Percentiles rank a stretch among this genome's conserved stretches.
Conservation (phyloP, 192 early-diverging fungal species). For the Mortierella alpina region DNA sequence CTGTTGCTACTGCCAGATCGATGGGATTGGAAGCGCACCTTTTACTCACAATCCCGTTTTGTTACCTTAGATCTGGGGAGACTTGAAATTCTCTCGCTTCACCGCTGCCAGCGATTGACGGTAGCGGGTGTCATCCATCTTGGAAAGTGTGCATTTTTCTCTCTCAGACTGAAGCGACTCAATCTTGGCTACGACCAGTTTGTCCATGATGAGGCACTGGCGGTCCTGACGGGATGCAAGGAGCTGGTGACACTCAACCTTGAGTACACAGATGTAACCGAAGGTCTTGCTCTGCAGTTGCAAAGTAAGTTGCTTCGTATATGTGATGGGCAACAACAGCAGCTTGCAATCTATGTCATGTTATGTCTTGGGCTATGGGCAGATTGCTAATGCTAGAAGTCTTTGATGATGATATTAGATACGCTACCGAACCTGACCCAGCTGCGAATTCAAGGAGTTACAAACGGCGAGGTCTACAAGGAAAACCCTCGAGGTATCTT, state of each 20-base stretch:
- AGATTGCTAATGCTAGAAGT: background rate
- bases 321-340: background rate
- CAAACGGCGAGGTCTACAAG: conserved; percentile 31
- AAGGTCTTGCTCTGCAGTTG: conserved; percentile 9
- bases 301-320: conserved; percentile 24
- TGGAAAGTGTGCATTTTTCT: conserved; percentile 36
- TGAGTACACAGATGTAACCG: conserved; percentile 53
- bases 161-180: conserved; percentile 33
- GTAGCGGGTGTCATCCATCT: conserved; percentile 18
- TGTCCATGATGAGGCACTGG: conserved; percentile 44
- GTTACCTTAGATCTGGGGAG: conserved; percentile 27
- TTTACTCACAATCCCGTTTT: background rate
- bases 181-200: conserved; percentile 34
- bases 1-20: background rate
- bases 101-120: conserved; percentile 27
- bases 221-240: conserved; percentile 23
- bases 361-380: no score
- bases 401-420: background rate
- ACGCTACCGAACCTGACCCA: conserved; percentile 31
- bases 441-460: conserved; percentile 34
- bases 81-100: conserved; percentile 30
- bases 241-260: conserved; percentile 52
- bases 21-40: background rate
- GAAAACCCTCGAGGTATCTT: conserved; percentile 16
- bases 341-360: background rate